phyloP scores from a whole-genome alignment of 805 yeast genomes.

The Lachancea kluyveri region DNA sequence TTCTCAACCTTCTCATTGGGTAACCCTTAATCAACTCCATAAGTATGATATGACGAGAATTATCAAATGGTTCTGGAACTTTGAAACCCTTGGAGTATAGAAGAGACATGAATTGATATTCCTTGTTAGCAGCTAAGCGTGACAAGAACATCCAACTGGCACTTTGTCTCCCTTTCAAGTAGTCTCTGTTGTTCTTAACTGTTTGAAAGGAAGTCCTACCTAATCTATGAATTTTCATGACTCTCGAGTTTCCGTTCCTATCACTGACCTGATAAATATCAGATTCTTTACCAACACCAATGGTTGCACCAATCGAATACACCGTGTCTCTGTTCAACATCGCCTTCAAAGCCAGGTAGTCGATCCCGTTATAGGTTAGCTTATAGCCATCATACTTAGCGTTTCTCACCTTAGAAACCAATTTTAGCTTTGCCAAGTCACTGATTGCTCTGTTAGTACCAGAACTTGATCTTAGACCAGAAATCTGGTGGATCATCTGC shows the following conservation, averaged over 20 bases:
- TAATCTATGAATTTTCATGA: conserved; percentile 83
- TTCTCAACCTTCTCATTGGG: conserved; percentile 78
- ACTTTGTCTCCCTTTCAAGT: conserved; percentile 60
- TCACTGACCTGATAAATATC: conserved; percentile 85
- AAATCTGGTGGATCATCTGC: conserved; percentile 67
- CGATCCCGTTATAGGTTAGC: conserved; percentile 83
- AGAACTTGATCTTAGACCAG: conserved; percentile 69
- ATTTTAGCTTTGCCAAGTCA: conserved; percentile 79
- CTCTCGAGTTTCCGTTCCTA: conserved; percentile 56
- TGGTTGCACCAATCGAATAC: conserved; percentile 74
- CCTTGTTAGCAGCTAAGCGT: conserved; percentile 85
- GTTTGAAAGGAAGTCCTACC: conserved; percentile 93
- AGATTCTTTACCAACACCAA: conserved; percentile 97
- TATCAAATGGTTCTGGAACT: conserved; percentile 86
- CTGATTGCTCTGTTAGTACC: conserved; percentile 74
- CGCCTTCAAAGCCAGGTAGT: conserved; percentile 82
- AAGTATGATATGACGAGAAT: conserved; percentile 83
- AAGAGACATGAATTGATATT: conserved; percentile 79
- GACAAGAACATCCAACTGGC: conserved; percentile 92
- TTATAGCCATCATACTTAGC: conserved; percentile 95
- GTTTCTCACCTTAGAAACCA: conserved; percentile 74
- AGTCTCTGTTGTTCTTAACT: conserved; percentile 91
- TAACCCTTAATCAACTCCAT: conserved; percentile 91
- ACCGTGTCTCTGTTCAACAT: conserved; percentile 69
- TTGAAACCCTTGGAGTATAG: conserved; percentile 68